A percentile compares a stretch with the other conserved stretches of the same genome.
These are phyloP conservation scores for Aspergillus quadricinctus DNA, from an alignment of 2,329 filamentous ascomycete genomes.

Conservation along the genomic window DNA sequence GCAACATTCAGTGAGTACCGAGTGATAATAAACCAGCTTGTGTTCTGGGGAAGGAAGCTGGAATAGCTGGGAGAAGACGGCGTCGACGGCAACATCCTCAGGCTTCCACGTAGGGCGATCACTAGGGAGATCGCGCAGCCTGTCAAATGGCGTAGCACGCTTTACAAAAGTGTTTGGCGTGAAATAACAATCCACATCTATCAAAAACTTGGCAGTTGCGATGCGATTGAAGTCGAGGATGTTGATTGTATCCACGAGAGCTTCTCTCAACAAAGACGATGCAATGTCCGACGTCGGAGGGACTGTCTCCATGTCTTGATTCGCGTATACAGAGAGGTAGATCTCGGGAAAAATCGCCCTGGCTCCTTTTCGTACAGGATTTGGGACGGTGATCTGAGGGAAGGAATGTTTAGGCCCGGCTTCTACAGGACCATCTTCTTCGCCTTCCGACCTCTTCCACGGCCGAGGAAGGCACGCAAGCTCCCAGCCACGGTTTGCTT, in stretches of 20 bases:
- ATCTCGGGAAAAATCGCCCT: slow-evolving; percentile 84
- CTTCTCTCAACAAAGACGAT: slow-evolving; percentile 78
- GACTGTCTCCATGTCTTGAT: slow-evolving; percentile 85
- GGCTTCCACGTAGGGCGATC: slow-evolving; percentile 85
- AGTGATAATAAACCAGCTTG: slow-evolving; percentile 95
- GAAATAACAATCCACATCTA: slow-evolving; percentile 95
- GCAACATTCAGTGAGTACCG: slow-evolving; percentile 89
- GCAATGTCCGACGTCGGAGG: slow-evolving; percentile 72
- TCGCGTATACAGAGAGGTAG: slow-evolving; percentile 85
- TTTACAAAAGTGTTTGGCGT: slow-evolving; percentile 86
- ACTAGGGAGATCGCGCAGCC: slow-evolving; percentile 63
- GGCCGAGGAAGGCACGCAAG: slow-evolving; percentile 60
- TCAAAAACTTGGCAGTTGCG: slow-evolving; percentile 78
- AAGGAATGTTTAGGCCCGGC: slow-evolving; percentile 68
- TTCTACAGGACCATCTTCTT: slow-evolving; percentile 55
- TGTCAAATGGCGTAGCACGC: slow-evolving; percentile 87
- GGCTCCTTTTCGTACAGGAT: slow-evolving; percentile 68
- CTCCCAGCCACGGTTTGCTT: slow-evolving; percentile 71
- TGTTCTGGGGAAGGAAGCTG: slow-evolving; percentile 82
- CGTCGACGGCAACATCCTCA: slow-evolving; percentile 95
- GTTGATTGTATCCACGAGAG: slow-evolving; percentile 87
- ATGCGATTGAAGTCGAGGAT: slow-evolving; percentile 89
- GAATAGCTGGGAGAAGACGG: slow-evolving; percentile 92
- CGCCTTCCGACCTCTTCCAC: slow-evolving; percentile 42
- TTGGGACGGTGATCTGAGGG: slow-evolving; percentile 70